Conservation (phyloP, 2,329 filamentous ascomycete species). For the Calonectria hawksworthii region DNA sequence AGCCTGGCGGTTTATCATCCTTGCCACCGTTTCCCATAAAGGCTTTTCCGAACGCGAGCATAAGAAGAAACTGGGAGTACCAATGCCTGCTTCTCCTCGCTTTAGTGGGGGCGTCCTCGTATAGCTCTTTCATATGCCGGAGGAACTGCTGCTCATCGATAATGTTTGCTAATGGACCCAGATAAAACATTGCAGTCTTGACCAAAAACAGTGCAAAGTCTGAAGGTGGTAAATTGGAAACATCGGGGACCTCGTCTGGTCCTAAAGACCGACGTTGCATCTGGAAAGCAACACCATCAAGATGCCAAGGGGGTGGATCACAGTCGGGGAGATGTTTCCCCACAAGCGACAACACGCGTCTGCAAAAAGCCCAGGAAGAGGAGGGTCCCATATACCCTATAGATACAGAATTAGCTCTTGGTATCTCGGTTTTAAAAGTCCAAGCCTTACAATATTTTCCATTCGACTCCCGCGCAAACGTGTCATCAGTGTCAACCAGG, state of each 20-base stretch:
- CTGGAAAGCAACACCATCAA: constrained; percentile 43
- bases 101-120: constrained; percentile 39
- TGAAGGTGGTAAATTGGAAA: constrained; percentile 37
- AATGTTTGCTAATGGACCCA: constrained; percentile 35
- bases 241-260: constrained; percentile 38
- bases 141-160: constrained; percentile 40
- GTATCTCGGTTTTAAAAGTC: accelerated
- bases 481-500: constrained; percentile 42
- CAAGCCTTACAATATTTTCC: constrained; percentile 37
- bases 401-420: neutral
- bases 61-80: constrained; percentile 50
- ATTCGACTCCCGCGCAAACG: constrained; percentile 36
- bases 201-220: constrained; percentile 44
- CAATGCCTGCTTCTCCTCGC: constrained; percentile 39
- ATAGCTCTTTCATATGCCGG: constrained; percentile 37
- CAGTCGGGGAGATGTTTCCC: constrained; percentile 44
- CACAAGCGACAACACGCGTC: constrained; percentile 40
- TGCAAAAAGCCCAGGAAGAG: constrained; percentile 45
- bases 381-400: constrained; percentile 46
- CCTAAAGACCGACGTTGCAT: constrained; percentile 38
- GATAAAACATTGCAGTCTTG: constrained; percentile 43
- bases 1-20: constrained; percentile 50
- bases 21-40: constrained; percentile 44
- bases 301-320: constrained; percentile 43
- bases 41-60: constrained; percentile 51